Evolutionary conservation across 495 filamentous ascomycete genomes (phyloP).

Genomic region (Oidiodendron maius): DNA sequence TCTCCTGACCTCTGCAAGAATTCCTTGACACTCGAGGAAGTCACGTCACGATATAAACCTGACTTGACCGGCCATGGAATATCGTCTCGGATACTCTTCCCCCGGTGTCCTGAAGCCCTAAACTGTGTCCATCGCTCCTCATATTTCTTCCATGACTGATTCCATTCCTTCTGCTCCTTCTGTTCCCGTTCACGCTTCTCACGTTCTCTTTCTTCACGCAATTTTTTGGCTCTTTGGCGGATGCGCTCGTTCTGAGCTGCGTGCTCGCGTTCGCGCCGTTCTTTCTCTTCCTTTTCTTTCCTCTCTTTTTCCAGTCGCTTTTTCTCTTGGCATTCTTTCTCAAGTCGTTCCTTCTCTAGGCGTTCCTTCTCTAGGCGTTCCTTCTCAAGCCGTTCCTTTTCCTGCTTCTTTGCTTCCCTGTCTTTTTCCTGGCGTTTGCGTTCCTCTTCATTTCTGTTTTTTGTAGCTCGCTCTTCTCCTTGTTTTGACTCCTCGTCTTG

Average conservation of each 20-base stretch:
- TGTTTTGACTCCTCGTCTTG: not conserved
- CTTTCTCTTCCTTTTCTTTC: conserved; percentile 7
- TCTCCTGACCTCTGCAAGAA: conserved; percentile 13
- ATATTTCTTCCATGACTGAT: conserved; percentile 12
- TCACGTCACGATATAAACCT: conserved; percentile 11
- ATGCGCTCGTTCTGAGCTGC: conserved; percentile 8
- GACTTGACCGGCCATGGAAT: conserved; percentile 19
- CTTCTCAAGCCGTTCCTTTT: not conserved
- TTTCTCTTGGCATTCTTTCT: conserved; percentile 3
- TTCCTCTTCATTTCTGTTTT: not conserved
- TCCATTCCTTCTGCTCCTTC: conserved; percentile 14
- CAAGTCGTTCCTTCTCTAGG: conserved; percentile 4
- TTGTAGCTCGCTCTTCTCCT: not conserved
- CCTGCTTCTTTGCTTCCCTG: not conserved
- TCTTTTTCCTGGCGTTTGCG: not conserved
- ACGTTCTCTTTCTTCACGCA: conserved; percentile 10
- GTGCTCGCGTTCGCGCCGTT: not conserved
- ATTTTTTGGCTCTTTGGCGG: conserved; percentile 8
- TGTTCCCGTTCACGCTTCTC: conserved; percentile 5
- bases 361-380: conserved; percentile 3
- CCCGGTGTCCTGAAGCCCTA: conserved; percentile 1
- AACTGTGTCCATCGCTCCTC: conserved; percentile 8
- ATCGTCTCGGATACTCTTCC: conserved; percentile 2
- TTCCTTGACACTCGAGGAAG: conserved; percentile 11
- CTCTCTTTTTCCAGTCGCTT: conserved; percentile 1